These are phyloP conservation scores for Diacronema lutheri DNA, from an alignment of 78 protist species.

Conservation along the genomic window DNA sequence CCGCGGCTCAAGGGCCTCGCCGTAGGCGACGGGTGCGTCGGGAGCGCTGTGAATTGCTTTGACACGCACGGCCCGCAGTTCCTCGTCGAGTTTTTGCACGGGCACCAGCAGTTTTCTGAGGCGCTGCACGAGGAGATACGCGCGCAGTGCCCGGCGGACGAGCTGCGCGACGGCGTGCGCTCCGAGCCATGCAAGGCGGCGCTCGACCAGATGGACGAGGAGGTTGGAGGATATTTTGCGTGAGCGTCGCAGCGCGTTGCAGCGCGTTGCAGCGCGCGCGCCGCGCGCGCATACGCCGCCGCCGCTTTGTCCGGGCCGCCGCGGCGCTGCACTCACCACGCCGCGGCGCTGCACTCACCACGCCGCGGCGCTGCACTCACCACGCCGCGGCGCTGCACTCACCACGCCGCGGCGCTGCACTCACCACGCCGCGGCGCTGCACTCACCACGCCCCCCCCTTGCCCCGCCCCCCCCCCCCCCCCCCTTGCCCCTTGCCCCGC, in stretches of 20 bases:
- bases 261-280: too few relatives aligned
- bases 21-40: slow-evolving; percentile 38
- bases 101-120: slow-evolving; percentile 18
- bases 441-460: too few relatives aligned
- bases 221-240: slow-evolving; percentile 26
- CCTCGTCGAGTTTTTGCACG: slow-evolving; percentile 15
- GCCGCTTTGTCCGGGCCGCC: too few relatives aligned
- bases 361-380: too few relatives aligned
- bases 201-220: background rate
- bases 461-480: too few relatives aligned
- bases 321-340: too few relatives aligned
- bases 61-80: background rate
- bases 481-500: background rate
- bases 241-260: too few relatives aligned
- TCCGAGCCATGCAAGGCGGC: background rate
- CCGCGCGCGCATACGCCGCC: too few relatives aligned
- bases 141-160: background rate
- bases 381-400: too few relatives aligned
- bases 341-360: too few relatives aligned
- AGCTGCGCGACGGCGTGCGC: background rate
- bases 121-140: background rate
- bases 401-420: too few relatives aligned
- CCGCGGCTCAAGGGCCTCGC: slow-evolving; percentile 16
- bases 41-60: background rate
- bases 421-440: too few relatives aligned